Percentiles rank a stretch among this genome's conserved stretches.
These are phyloP conservation scores for Rubus idaeus DNA, from an alignment of 306 rosid species.

Conservation along the genomic window DNA sequence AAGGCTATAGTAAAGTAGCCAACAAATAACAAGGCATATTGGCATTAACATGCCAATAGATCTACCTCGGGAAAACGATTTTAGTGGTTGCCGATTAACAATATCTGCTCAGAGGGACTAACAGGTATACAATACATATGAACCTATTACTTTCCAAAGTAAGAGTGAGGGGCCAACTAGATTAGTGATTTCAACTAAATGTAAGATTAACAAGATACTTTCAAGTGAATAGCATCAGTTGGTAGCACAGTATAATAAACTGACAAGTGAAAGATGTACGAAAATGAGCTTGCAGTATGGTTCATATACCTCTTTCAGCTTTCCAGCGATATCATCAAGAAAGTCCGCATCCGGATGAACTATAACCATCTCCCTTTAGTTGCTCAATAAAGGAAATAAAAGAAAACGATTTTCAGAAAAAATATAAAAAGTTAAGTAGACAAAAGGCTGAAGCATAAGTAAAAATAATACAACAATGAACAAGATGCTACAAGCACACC, in stretches of 20 bases:
- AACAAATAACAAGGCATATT: background rate
- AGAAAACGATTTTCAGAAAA: background rate
- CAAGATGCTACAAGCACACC: constrained; percentile 35
- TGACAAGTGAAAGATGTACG: background rate
- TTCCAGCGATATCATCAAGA: constrained; percentile 86
- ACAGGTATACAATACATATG: background rate
- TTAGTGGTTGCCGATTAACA: background rate
- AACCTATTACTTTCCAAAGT: background rate
- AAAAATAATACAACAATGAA: background rate
- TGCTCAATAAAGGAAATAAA: constrained; percentile 4
- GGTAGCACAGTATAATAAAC: background rate
- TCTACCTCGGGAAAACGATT: background rate
- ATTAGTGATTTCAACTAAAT: background rate
- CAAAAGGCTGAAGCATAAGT: background rate
- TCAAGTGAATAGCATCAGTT: background rate
- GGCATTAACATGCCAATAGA: background rate
- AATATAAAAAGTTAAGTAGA: constrained; percentile 8
- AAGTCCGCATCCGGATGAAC: constrained; percentile 91
- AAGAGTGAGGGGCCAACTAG: background rate
- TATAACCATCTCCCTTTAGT: constrained; percentile 83
- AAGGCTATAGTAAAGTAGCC: too few relatives aligned
- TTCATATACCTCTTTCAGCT: constrained; percentile 74
- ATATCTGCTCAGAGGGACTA: background rate
- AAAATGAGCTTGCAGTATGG: constrained; percentile 3
- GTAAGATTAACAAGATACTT: background rate